phyloP scores from a whole-genome alignment of 2,329 filamentous ascomycete genomes.

The Apiospora kogelbergensis region DNA sequence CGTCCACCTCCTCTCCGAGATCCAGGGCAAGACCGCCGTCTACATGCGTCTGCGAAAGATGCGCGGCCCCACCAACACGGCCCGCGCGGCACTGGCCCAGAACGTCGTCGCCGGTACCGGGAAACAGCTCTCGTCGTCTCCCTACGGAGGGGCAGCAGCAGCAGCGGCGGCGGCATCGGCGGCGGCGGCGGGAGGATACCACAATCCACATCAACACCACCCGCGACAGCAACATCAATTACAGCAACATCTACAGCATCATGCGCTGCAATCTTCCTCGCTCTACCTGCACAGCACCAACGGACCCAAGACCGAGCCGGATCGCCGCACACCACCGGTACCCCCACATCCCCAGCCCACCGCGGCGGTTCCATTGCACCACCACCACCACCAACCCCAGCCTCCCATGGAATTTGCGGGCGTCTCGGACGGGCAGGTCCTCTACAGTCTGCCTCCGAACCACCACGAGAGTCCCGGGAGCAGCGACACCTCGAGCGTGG shows the following conservation, averaged over 20 bases:
- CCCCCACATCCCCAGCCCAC: background rate
- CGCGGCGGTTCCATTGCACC: background rate
- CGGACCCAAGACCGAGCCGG: constrained; percentile 5
- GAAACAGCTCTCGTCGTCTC: constrained; percentile 13
- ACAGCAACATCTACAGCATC: background rate
- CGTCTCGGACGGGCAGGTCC: constrained; percentile 46
- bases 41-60: constrained; percentile 61
- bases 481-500: constrained; percentile 40
- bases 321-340: background rate
- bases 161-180: constrained; percentile 8
- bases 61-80: constrained; percentile 49
- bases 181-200: background rate
- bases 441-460: constrained; percentile 43
- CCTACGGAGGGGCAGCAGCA: background rate
- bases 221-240: constrained; percentile 10
- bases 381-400: constrained; percentile 11
- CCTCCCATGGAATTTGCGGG: constrained; percentile 44
- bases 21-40: constrained; percentile 58
- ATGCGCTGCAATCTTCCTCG: background rate
- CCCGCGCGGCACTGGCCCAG: constrained; percentile 36
- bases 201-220: background rate
- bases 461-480: constrained; percentile 43
- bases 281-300: background rate
- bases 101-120: constrained; percentile 34
- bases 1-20: constrained; percentile 59